Base-by-base conservation (phyloP, 306 rosid genomes). In the Inga oerstediana region DNA sequence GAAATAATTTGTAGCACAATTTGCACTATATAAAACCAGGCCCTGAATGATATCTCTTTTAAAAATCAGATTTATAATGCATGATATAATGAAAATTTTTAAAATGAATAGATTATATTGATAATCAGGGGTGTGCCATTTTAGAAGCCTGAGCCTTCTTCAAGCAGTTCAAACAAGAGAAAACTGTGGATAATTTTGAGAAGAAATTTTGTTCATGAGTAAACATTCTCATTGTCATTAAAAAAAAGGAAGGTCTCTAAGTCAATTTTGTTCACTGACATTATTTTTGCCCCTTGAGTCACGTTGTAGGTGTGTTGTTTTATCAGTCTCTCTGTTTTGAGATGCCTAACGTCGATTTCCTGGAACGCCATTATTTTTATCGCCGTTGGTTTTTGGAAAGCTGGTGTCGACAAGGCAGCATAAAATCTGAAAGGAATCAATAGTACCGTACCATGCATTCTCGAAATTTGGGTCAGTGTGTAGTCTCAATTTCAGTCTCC, bases 341-440 rank as follows among this genome's bases (percentile, higher is more conserved):
- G 20, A 44, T 24, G 59, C 59, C 59, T 6, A 7, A 11, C 4
- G 16, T 13, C 7, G 49, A 13, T 45, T 44, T 24, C 24, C 22
- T 14, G 10, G 59, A 27, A 27, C 5, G 76, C 39, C 15, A 10
- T 13, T 7, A 46, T 12, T 70, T 39, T 44, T 45, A 14, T 6
- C 4, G 76, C 20, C 75, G 59, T 45, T 45, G 19, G 19, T 73
- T 48, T 27, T 48, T 35, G 35, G 64, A n/a, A 27, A 13, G 34
- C 10, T 30, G 5, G 8, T 7, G 11, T 27, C 39, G 77, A 72
- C 76, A 46, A n/a, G 19, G 59, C 41, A 7, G 41, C 76, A 72
- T 46, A 27, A 45, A 72, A 72, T 72, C 41, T 46, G 58, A 45
- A 45, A 72, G 61, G 76, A 72, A 73, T 48, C 77, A 8, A 73